phyloP scores from a whole-genome alignment of 2,329 filamentous ascomycete species.

The Cercospora brassicicola region DNA sequence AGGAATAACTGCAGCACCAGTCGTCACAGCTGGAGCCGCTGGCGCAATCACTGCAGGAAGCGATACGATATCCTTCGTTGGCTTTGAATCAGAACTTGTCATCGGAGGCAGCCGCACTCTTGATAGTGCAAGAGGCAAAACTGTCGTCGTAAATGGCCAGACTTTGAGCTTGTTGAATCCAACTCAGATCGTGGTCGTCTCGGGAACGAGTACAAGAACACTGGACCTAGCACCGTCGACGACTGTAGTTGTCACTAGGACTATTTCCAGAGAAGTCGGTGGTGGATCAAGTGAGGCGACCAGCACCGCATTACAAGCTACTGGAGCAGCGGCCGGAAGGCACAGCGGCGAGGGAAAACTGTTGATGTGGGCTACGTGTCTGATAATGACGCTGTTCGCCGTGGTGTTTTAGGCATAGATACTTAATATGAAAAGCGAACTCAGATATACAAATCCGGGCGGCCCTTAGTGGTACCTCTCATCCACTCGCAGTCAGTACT shows the following conservation, averaged over 20 bases:
- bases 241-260: neutral
- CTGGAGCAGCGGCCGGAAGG: neutral
- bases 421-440: neutral
- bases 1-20: neutral
- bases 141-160: conserved; percentile 3
- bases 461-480: neutral
- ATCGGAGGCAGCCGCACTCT: neutral
- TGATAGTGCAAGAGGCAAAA: neutral
- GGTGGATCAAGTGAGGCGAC: neutral
- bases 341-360: neutral
- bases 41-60: conserved; percentile 1
- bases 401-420: neutral
- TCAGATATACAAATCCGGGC: neutral
- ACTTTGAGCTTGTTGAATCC: conserved; percentile 6
- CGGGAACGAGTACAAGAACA: neutral
- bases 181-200: conserved; percentile 3
- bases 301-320: neutral
- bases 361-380: neutral
- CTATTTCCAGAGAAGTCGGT: neutral
- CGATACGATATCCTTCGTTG: neutral
- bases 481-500: neutral
- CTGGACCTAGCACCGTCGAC: neutral
- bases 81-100: neutral
- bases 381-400: neutral
- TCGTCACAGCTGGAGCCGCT: neutral